Base-by-base conservation (phyloP, 2,329 filamentous ascomycete species). In the Fusarium sp. region DNA sequence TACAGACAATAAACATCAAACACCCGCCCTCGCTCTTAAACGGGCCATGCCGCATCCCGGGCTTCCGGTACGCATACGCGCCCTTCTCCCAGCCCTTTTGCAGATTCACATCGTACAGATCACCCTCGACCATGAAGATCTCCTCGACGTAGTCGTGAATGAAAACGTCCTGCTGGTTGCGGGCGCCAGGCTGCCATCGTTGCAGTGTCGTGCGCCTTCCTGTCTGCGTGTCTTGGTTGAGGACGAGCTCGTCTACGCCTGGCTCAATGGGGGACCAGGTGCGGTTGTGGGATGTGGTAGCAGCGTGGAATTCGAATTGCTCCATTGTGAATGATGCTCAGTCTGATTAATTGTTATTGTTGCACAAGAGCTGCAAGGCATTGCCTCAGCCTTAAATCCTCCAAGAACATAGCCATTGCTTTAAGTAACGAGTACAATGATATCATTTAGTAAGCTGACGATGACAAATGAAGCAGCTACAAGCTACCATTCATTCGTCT, bases 11-110 rank as follows among this genome's bases (percentile, higher is more conserved):
- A 54, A 70, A 70, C 59, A 70, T 78, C 57, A 81, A 69, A 61
- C 78, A 82, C 6, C 79, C 79, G 7, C 72, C 48, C 32, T 73
- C 68, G 25, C 74, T 77, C 54, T 62, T 67, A 58, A 79, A 80
- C 14, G 78, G 79, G 1, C 79, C 79, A 72, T 80, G 78, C 60
- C 77, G 65, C 79, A 79, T 81, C 11, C 78, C 78, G 15, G 78
- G 78, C 48, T 77, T 73, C 20, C 79, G 75, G 65, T 80, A 81
- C 15, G 78, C 79, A 74, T 80, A 81, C 6, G 76, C 73, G 37
- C 78, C 78, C 47, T 75, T 73, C 14, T 73, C 59, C 75, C 76
- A 81, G 10, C 72, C 63, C 51, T 74, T 65, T 19, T 55, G 62
- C 10, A 79, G 69, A 17, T 70, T 71, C 39, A 72, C 65, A 66